Evolutionary conservation across 2,329 filamentous ascomycete species (phyloP), one percentile per base, ranked within the genome.

Genomic region (Penicillium paneum): DNA sequence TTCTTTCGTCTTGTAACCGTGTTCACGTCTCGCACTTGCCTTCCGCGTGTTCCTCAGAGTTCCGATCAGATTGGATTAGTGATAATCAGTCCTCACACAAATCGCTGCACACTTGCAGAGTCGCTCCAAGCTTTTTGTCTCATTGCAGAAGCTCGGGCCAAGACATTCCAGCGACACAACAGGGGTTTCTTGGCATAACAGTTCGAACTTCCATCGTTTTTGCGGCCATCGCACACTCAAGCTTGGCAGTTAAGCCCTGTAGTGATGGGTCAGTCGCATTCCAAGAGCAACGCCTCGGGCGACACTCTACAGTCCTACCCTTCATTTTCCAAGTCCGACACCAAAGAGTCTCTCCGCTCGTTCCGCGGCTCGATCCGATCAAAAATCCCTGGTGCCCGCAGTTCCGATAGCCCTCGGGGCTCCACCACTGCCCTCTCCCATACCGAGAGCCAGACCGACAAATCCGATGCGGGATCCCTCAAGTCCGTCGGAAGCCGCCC

Each of bases 251-350:
- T 59, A 65, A 59, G 49, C 63, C 59, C 64, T 68, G 63, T 65
- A 65, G 71, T 62, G 56, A 79, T 80, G 78, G 78, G 78, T 68
- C 76, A 79, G 70, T 75, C 77, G 68, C 78, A 79, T 71, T 80
- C 78, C 64, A 80, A 79, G 67, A 76, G 76, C 65, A 78, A 76
- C 56, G 81, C 83, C 65, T 79, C 80, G 48, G 74, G 75, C 60
- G 84, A 89, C 35, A 79, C 83, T 57, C 78, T 97, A 55, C 88
- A 91, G 73, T 89, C 90, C 29, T 96, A 94, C 73, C 93, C 92
- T 28, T 96, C 93, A 28, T 93, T 97, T 71, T 89, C 87, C 76
- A 88, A 89, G 71, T 91, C 91, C 53, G 93, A 97, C 71, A 97
- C 93, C 28, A 93, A 92, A 72, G 92, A 96, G 62, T 97, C 91